phyloP scores from a whole-genome alignment of 805 yeast genomes.

The Pichia sporocuriosa region DNA sequence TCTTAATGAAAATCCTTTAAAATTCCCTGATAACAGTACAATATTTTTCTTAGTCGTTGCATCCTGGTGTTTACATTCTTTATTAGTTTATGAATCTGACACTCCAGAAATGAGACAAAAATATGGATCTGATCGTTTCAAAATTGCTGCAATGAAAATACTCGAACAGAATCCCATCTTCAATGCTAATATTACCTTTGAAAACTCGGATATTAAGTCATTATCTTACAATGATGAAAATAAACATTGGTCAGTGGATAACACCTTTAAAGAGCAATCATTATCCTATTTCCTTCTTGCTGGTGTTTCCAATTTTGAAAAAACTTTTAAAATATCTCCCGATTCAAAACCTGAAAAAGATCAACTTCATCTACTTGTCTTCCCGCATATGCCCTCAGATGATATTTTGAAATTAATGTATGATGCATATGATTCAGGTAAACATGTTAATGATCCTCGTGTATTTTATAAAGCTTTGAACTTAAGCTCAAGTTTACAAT shows the following conservation, averaged over 20 bases:
- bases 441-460: conserved; percentile 41
- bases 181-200: conserved; percentile 29
- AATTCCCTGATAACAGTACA: conserved; percentile 10
- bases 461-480: conserved; percentile 38
- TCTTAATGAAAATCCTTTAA: neutral
- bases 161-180: conserved; percentile 46
- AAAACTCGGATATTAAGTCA: neutral
- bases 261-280: neutral
- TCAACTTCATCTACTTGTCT: conserved; percentile 40
- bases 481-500: neutral
- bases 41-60: conserved; percentile 51
- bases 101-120: conserved; percentile 51
- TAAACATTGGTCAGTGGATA: neutral
- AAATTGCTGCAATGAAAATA: conserved; percentile 56
- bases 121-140: conserved; percentile 61
- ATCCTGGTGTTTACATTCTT: conserved; percentile 85
- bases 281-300: conserved; percentile 59
- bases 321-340: conserved; percentile 59
- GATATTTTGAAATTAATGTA: conserved; percentile 48
- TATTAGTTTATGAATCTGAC: conserved; percentile 75
- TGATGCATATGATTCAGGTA: conserved; percentile 50
- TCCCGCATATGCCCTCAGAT: conserved; percentile 30
- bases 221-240: conserved; percentile 11
- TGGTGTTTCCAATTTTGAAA: conserved; percentile 50
- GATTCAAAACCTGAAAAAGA: conserved; percentile 38